These are phyloP conservation scores for Fraxinus greggii DNA, from an alignment of 305 asterid species.

Conservation along the genomic window DNA sequence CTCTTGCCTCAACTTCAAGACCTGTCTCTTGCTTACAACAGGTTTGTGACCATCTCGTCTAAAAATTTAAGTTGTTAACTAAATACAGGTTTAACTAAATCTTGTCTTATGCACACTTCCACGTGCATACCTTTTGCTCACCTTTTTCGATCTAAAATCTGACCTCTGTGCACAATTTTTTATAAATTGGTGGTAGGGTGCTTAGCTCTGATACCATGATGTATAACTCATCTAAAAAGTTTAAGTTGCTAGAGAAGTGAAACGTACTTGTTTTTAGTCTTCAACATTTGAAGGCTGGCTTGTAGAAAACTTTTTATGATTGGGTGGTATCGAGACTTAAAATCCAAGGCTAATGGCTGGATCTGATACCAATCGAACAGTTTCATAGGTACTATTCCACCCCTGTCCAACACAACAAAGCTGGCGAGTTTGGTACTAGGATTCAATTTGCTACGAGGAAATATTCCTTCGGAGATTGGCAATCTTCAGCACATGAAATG, in stretches of 20 bases:
- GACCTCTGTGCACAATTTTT: neutral
- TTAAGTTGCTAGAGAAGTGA: neutral
- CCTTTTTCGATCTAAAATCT: neutral
- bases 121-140: neutral
- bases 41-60: slow-evolving; percentile 3
- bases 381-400: slow-evolving; percentile 31
- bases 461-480: slow-evolving; percentile 33
- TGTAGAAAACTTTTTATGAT: neutral
- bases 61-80: neutral
- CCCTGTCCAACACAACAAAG: slow-evolving; percentile 12
- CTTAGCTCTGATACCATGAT: neutral
- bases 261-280: neutral
- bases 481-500: slow-evolving; percentile 20
- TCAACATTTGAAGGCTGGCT: neutral
- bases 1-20: slow-evolving; percentile 20
- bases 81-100: neutral
- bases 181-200: neutral
- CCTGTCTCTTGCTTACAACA: slow-evolving; percentile 24
- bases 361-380: neutral
- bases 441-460: slow-evolving; percentile 27
- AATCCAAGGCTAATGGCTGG: neutral
- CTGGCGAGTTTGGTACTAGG: slow-evolving; percentile 16
- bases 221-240: neutral
- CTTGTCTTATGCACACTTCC: neutral
- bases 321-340: neutral